phyloP scores from a whole-genome alignment of 2,329 filamentous ascomycete genomes.

The Bisporella sp. region DNA sequence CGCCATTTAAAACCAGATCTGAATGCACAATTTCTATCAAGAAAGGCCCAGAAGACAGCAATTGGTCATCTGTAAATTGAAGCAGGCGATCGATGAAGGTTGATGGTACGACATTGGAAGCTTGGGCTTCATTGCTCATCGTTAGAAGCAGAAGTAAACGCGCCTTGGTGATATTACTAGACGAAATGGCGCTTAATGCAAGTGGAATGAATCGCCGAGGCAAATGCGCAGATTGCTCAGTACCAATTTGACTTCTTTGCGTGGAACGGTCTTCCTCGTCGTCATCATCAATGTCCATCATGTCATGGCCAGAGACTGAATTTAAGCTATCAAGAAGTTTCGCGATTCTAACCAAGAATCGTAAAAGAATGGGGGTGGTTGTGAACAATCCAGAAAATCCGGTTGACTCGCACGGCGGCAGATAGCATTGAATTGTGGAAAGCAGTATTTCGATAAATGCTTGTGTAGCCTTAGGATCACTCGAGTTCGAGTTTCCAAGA shows the following conservation, averaged over 20 bases:
- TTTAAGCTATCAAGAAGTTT: constrained; percentile 11
- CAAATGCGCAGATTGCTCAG: constrained; percentile 27
- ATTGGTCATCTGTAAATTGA: constrained; percentile 42
- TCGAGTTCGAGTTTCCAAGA: constrained; percentile 9
- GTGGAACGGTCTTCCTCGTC: constrained; percentile 60
- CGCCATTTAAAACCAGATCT: constrained; percentile 42
- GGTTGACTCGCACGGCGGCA: constrained; percentile 15
- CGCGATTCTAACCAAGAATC: constrained; percentile 18
- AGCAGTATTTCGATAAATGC: constrained; percentile 18
- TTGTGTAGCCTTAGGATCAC: constrained; percentile 11
- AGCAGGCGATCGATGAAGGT: constrained; percentile 44
- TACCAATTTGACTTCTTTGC: constrained; percentile 43
- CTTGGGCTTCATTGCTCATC: constrained; percentile 12
- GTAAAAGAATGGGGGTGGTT: constrained; percentile 16
- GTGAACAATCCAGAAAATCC: not conserved
- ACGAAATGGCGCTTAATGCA: constrained; percentile 19
- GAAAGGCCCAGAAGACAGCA: constrained; percentile 44
- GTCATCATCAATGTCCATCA: constrained; percentile 61
- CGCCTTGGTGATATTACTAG: constrained; percentile 16
- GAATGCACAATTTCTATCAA: constrained; percentile 46
- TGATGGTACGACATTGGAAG: constrained; percentile 39
- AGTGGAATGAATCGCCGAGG: constrained; percentile 33
- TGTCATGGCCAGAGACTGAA: constrained; percentile 31
- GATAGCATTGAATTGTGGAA: constrained; percentile 22
- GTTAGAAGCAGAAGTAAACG: constrained; percentile 19